These are phyloP conservation scores for Xylaria multiplex DNA, from an alignment of 2,329 filamentous ascomycete species.

Conservation along the genomic window DNA sequence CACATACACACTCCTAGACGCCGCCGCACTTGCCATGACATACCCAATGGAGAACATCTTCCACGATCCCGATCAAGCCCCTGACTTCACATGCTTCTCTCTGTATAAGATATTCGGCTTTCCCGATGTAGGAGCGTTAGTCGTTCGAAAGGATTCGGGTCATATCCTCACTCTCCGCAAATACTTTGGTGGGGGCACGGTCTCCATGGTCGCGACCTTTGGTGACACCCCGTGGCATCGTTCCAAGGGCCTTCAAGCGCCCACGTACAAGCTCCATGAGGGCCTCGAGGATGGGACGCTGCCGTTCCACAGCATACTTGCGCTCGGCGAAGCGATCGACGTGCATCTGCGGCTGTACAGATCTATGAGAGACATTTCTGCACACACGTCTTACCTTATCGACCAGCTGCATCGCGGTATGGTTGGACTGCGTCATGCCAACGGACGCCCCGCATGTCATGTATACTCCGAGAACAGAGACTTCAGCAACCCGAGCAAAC, in stretches of 20 bases:
- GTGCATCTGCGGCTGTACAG: conserved; percentile 66
- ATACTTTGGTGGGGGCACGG: conserved; percentile 76
- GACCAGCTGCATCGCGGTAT: conserved; percentile 61
- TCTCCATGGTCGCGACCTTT: conserved; percentile 66
- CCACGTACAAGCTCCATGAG: conserved; percentile 62
- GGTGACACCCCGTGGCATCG: conserved; percentile 62
- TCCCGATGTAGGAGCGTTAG: conserved; percentile 69
- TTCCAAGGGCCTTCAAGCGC: conserved; percentile 57
- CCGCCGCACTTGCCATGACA: conserved; percentile 72
- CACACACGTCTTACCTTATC: conserved; percentile 65
- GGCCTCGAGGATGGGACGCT: conserved; percentile 74
- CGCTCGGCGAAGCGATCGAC: conserved; percentile 67
- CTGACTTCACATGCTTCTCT: conserved; percentile 69
- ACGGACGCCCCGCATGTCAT: conserved; percentile 61
- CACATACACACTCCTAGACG: conserved; percentile 68
- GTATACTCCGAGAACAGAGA: conserved; percentile 65
- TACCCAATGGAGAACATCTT: conserved; percentile 63
- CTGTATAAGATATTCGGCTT: conserved; percentile 76
- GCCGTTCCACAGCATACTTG: conserved; percentile 72
- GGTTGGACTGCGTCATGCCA: conserved; percentile 59
- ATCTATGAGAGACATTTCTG: conserved; percentile 67
- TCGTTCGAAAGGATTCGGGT: conserved; percentile 66
- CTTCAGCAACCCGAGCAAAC: conserved; percentile 62
- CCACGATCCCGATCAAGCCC: conserved; percentile 59
- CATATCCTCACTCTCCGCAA: conserved; percentile 64